Evolutionary conservation across 2,329 filamentous ascomycete genomes (phyloP).

Genomic region (Sporothrix brunneoviolacea): DNA sequence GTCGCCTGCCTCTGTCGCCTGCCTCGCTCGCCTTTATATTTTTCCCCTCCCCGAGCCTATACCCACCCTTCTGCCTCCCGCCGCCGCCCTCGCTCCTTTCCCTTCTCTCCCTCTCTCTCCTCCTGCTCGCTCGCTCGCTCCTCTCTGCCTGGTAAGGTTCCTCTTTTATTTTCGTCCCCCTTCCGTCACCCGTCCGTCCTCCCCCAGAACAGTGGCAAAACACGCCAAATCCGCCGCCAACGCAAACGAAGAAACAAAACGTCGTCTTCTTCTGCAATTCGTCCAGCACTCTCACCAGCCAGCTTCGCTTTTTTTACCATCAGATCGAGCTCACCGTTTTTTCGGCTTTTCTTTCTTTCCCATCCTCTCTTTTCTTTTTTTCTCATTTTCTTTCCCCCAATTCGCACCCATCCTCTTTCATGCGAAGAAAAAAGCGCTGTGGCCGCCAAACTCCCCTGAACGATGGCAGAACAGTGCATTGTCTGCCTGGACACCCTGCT

Average conservation of each 20-base stretch:
- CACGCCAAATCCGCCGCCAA: not conserved
- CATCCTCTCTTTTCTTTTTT: not conserved
- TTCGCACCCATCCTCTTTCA: constrained; percentile 9
- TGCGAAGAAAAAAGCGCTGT: constrained; percentile 17
- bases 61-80: not conserved
- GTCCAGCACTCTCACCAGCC: not conserved
- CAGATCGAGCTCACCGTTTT: too few relatives aligned
- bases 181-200: not conserved
- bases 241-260: not conserved
- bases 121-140: not conserved
- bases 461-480: constrained; percentile 60
- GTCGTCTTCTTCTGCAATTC: not conserved
- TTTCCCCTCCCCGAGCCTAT: constrained; percentile 15
- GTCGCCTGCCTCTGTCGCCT: not conserved
- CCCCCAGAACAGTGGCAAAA: not conserved
- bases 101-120: not conserved
- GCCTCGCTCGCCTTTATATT: constrained; percentile 15
- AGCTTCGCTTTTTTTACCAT: not conserved
- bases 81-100: not conserved
- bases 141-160: not conserved
- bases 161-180: not conserved
- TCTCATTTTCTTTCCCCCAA: not conserved
- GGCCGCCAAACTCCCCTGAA: constrained; percentile 12
- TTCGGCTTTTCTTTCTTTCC: not conserved
- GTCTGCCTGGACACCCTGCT: constrained; percentile 58